Conservation (phyloP, 2,329 filamentous ascomycete species). For the Exophiala sp. region DNA sequence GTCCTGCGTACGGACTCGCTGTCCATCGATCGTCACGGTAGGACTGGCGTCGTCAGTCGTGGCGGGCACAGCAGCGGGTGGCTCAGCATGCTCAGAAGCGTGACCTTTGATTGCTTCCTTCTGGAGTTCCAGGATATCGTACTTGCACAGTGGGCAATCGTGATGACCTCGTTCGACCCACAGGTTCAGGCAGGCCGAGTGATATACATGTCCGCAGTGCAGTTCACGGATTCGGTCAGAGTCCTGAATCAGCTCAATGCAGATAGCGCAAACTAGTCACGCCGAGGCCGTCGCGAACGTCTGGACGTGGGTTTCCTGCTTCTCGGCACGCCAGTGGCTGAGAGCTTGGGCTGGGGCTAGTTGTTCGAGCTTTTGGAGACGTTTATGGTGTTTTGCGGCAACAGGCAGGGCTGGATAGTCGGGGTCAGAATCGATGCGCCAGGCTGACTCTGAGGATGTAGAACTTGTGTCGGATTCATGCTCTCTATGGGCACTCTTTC, state of each 20-base stretch:
- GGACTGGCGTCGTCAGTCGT: neutral
- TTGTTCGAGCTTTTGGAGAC: conserved; percentile 22
- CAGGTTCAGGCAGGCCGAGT: conserved; percentile 17
- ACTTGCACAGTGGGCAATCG: conserved; percentile 24
- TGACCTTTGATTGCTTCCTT: too few species aligned
- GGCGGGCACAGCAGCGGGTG: too few species aligned
- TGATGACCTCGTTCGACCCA: conserved; percentile 24
- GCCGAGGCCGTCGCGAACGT: conserved; percentile 19
- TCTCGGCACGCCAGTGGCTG: conserved; percentile 19
- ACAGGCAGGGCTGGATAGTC: neutral
- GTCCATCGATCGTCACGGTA: neutral
- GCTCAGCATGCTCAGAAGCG: too few species aligned
- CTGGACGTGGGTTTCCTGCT: conserved; percentile 14
- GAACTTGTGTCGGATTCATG: conserved; percentile 16
- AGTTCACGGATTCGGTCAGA: conserved; percentile 22
- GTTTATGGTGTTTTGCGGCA: conserved; percentile 15
- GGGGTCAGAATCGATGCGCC: conserved; percentile 11
- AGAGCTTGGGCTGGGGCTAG: conserved; percentile 17
- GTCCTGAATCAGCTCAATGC: conserved; percentile 19
- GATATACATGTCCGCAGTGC: conserved; percentile 21
- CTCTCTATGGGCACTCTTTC: neutral
- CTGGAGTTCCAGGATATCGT: conserved; percentile 19
- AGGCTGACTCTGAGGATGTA: conserved; percentile 13
- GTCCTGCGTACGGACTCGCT: neutral
- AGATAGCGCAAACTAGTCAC: conserved; percentile 21